Conservation (phyloP, 2,329 filamentous ascomycete genomes). For the Raffaelea ambrosiae region DNA sequence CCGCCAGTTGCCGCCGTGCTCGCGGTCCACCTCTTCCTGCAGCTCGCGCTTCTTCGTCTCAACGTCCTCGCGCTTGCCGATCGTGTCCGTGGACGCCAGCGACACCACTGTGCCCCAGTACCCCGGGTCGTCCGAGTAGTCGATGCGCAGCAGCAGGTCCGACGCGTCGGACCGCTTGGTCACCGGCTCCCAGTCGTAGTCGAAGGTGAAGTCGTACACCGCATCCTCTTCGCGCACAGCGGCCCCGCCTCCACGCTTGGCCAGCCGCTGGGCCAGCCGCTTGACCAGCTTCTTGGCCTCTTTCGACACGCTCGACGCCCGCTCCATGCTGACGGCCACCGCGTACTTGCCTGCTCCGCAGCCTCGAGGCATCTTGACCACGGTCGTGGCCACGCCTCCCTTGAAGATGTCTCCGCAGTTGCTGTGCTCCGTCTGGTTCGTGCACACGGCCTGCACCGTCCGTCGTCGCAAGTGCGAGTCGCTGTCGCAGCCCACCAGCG, state of each 20-base stretch:
- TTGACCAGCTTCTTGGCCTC: slow-evolving; percentile 16
- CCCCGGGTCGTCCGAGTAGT: slow-evolving; percentile 26
- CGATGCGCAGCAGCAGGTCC: slow-evolving; percentile 29
- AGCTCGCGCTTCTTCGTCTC: neutral
- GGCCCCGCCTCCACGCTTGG: too few species aligned
- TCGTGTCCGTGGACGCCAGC: neutral
- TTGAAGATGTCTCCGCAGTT: slow-evolving; percentile 29
- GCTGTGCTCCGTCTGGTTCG: slow-evolving; percentile 20
- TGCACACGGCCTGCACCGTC: slow-evolving; percentile 28
- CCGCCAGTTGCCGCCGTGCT: slow-evolving; percentile 5
- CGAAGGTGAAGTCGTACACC: slow-evolving; percentile 29
- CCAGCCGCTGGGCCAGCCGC: slow-evolving; percentile 14
- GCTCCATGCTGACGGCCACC: slow-evolving; percentile 22
- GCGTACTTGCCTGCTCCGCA: slow-evolving; percentile 31
- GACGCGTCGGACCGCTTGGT: slow-evolving; percentile 16
- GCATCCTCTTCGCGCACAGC: too few species aligned
- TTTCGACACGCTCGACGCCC: neutral
- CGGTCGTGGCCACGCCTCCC: slow-evolving; percentile 27
- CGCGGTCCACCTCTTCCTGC: slow-evolving; percentile 1
- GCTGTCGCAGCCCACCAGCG: slow-evolving; percentile 28
- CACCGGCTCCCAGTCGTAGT: slow-evolving; percentile 27
- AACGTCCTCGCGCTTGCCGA: neutral
- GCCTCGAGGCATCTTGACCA: slow-evolving; percentile 30
- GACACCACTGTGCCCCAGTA: slow-evolving; percentile 27
- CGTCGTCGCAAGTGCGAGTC: slow-evolving; percentile 19